Conservation (phyloP, 345 rosid genomes). For the Citrus reticulata region DNA sequence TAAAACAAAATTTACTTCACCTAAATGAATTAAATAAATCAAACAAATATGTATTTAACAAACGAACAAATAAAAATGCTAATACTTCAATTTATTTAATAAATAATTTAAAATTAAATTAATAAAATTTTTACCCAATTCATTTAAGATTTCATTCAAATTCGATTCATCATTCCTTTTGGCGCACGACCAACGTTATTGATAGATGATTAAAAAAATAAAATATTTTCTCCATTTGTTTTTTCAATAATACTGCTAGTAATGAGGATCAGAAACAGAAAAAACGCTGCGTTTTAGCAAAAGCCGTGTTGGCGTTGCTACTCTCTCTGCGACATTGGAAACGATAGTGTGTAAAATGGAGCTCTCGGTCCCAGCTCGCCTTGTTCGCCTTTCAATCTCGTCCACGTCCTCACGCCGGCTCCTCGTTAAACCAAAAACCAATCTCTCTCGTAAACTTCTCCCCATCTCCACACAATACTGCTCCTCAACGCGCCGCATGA, state of each 20-base stretch:
- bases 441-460: not conserved
- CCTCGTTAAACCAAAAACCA: not conserved
- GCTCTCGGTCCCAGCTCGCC: slow-evolving; percentile 22
- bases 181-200: no score
- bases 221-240: no score
- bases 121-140: no score
- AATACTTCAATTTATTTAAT: no score
- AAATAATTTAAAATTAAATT: no score
- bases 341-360: slow-evolving; percentile 15
- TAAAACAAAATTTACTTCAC: rapidly evolving
- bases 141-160: no score
- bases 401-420: slow-evolving; percentile 8
- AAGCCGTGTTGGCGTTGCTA: not conserved
- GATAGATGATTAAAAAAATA: no score
- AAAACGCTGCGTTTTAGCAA: not conserved
- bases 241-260: no score
- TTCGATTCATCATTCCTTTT: rapidly evolving
- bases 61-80: no score
- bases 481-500: not conserved
- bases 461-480: not conserved
- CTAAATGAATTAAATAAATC: no score
- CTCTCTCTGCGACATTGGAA: not conserved
- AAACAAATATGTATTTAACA: no score
- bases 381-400: not conserved
- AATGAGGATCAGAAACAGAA: not conserved